Evolutionary conservation across 2,329 filamentous ascomycete species (phyloP), one percentile per base, ranked within the genome.

Genomic region (Penicillium aurantiogriseum): DNA sequence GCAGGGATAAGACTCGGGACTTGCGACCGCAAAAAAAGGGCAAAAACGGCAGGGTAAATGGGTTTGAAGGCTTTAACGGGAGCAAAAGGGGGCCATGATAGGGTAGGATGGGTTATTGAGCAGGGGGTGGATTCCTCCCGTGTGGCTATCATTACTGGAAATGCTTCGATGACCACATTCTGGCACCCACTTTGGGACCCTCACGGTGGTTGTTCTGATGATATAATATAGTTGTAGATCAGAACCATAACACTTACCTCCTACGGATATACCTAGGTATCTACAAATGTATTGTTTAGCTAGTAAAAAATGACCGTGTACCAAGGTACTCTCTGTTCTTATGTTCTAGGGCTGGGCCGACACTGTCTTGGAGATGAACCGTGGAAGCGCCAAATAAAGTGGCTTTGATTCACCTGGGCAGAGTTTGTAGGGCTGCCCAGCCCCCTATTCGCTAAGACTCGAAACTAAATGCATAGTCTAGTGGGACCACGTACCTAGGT

Each of bases 111-210:
- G 47, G 58, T 48, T 47, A 35, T 39, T 38, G 38, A 47, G 51
- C 11, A 36, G 47, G 47, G 39, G 45, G 60, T 64, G 63, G 61
- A 60, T 56, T 61, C 15, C 19, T 13, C 43, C 39, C 47, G 54
- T 57, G 48, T 58, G 58, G 54, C 56, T 63, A 67, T 67, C 64
- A 67, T 62, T 66, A 63, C 64, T 63, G 39, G 49, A 66, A 66
- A 61, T 61, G 62, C 38, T 61, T 62, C 54, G 57, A 59, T 46
- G 33, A 56, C 59, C 54, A 50, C 43, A 56, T 52, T 58, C 43
- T 59, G 57, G 55, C 49, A 53, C 52, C 19, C 29, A 21, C 25
- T 6, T 53, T 45, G 42, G 36, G 57, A 52, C 31, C 25, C 25
- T 31, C 31, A 35, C 31, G 38, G 44, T 54, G 57, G 55, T 62